phyloP scores from a whole-genome alignment of 345 rosid species.

The Arabis hirsuta region DNA sequence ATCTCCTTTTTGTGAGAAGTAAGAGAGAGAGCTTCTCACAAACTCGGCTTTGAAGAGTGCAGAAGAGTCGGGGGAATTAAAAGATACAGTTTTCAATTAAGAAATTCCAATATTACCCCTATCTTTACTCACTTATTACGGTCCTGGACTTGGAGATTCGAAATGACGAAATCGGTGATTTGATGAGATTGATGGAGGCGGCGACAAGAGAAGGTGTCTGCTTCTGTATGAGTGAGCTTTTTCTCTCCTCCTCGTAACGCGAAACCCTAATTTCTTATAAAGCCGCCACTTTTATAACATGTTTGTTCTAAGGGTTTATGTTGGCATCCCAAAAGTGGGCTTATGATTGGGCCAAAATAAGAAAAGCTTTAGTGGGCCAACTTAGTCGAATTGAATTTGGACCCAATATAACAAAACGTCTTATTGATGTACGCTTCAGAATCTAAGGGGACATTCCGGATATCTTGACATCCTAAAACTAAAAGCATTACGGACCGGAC shows the following conservation, averaged over 20 bases:
- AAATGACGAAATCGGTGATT: background rate
- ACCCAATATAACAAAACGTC: no score
- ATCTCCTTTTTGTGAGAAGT: no score
- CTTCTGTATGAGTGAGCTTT: constrained; percentile 16
- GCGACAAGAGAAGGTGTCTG: constrained; percentile 26
- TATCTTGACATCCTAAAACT: no score
- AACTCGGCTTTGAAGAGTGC: no score
- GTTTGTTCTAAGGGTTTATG: constrained; percentile 37
- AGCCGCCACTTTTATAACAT: constrained; percentile 20
- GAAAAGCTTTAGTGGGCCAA: background rate
- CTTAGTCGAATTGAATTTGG: background rate
- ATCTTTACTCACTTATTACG: no score
- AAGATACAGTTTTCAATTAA: no score
- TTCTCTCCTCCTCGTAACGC: constrained; percentile 5
- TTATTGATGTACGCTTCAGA: no score
- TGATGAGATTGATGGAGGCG: constrained; percentile 27
- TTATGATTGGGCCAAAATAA: background rate
- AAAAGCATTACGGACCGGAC: no score
- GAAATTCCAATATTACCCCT: no score
- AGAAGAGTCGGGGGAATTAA: no score
- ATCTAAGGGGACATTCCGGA: no score
- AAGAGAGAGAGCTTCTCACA: no score
- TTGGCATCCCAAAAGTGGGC: constrained; percentile 2
- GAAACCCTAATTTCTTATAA: constrained; percentile 19
- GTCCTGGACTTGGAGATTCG: background rate